Conservation (phyloP, 805 yeast species). For the Priceomyces fermenticarens region DNA sequence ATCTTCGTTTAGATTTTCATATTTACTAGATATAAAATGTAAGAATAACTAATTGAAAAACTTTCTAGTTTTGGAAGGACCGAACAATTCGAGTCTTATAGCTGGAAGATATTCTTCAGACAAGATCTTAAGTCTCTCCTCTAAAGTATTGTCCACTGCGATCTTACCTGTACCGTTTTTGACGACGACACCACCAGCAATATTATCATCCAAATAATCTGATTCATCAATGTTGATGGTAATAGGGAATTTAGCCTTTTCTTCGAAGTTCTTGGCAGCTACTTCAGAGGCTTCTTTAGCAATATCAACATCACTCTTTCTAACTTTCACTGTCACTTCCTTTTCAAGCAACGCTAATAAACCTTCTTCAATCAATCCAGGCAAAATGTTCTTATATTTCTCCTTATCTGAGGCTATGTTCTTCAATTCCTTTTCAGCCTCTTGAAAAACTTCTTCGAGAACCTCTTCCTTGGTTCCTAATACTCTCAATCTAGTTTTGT, state of each 20-base stretch:
- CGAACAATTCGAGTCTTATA: conserved; percentile 85
- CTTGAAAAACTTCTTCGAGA: conserved; percentile 68
- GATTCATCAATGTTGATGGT: conserved; percentile 55
- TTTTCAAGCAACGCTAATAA: conserved; percentile 72
- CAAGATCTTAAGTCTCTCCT: conserved; percentile 84
- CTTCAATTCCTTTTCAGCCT: conserved; percentile 62
- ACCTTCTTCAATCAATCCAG: conserved; percentile 76
- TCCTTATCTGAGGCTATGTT: conserved; percentile 51
- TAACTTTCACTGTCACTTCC: conserved; percentile 60
- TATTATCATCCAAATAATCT: conserved; percentile 55
- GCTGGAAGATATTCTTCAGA: conserved; percentile 88
- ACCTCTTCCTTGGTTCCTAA: conserved; percentile 79
- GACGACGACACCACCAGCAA: conserved; percentile 84
- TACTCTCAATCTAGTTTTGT: conserved; percentile 90
- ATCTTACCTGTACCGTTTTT: conserved; percentile 74
- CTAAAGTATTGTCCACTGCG: conserved; percentile 88
- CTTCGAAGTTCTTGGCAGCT: conserved; percentile 63
- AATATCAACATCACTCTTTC: conserved; percentile 58
- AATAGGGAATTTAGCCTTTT: conserved; percentile 56
- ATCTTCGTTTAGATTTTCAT: too few species aligned
- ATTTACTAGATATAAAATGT: too few species aligned
- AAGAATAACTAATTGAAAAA: conserved; percentile 65
- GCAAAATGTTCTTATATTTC: conserved; percentile 66
- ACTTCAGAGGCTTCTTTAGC: conserved; percentile 60
- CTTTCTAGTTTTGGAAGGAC: conserved; percentile 80